Evolutionary conservation across 169 alveolate species (phyloP).

Genomic region (Plasmodium berghei): DNA sequence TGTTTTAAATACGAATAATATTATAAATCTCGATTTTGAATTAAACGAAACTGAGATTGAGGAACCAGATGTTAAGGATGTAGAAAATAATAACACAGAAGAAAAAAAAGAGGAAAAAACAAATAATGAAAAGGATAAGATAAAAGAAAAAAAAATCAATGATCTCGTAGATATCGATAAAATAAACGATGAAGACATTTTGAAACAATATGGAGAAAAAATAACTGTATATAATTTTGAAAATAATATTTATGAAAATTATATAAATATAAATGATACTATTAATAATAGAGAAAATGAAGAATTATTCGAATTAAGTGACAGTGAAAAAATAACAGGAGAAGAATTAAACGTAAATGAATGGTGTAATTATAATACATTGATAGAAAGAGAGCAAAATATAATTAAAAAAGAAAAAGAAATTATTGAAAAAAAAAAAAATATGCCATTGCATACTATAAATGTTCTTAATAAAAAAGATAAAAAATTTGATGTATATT

Average conservation of each 20-base stretch:
- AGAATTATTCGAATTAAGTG: conserved; percentile 41
- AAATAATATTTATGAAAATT: conserved; percentile 27
- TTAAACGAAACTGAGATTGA: background rate
- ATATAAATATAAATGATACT: conserved; percentile 2
- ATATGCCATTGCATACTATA: conserved; percentile 55
- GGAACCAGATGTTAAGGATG: background rate
- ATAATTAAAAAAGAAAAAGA: conserved; percentile 44
- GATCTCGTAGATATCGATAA: background rate
- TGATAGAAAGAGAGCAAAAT: conserved; percentile 37
- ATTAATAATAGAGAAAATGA: conserved; percentile 26
- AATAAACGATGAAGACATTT: background rate
- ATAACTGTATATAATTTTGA: conserved; percentile 43
- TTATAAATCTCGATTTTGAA: background rate
- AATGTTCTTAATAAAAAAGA: conserved; percentile 29
- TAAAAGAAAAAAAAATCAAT: background rate
- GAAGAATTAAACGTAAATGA: conserved; percentile 15
- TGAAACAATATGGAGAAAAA: conserved; percentile 13
- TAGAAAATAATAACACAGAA: background rate
- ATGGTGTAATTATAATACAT: conserved; percentile 67
- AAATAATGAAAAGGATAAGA: background rate
- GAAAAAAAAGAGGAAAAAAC: background rate
- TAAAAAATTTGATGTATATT: conserved; percentile 42
- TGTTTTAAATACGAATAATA: conserved; percentile 1
- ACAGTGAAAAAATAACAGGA: conserved; percentile 22
- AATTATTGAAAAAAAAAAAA: conserved; percentile 51